Evolutionary conservation across 768 basidiomycete species (phyloP), one percentile per base, ranked within the genome.

Genomic region (Gelatoporia subvermispora): DNA sequence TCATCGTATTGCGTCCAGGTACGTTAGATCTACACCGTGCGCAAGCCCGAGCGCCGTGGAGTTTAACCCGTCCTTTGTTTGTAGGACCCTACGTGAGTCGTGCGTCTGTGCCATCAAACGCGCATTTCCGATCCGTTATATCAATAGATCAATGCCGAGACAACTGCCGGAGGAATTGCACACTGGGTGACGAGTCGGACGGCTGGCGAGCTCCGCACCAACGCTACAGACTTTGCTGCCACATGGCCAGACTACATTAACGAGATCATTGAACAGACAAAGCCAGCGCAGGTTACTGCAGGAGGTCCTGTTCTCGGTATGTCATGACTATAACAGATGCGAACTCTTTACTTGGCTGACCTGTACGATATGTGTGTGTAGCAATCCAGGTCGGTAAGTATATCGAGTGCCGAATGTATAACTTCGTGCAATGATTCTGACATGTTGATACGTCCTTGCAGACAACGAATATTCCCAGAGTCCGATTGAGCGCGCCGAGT

Each of bases 1-100:
- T 83, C 79, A 72, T 93, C 43, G 78, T 90, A 37, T 71, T 91
- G 43, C 79, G 90, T 34, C 90, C 90, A 49, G 89, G 89, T 74
- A 63, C 50, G 66, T 64, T 22, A n/a, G 20, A 17, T 17, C 16
- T 35, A 3, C 22, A 15, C 3, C 36, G 10, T 15, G 5, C n/a
- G 24, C 13, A 10, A 2, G 20, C 16, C 16, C 16, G 23, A 9
- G 18, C 24, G 31, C 18, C 24, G 17, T 13, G 16, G 11, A 10
- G 17, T 38, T 23, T 4, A 22, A n/a, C 21, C 17, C 10, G 15
- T 47, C 7, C 37, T 47, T 11, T 22, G 4, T 3, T 36, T 39
- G 13, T 18, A 61, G 55, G 47, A 25, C 46, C 51, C 37, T 53
- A 74, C 70, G 75, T 57, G 8, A 47, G 54, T 34, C 4, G 23